Conservation (phyloP, 805 yeast genomes). For the Jamesozyma jinghongensis region DNA sequence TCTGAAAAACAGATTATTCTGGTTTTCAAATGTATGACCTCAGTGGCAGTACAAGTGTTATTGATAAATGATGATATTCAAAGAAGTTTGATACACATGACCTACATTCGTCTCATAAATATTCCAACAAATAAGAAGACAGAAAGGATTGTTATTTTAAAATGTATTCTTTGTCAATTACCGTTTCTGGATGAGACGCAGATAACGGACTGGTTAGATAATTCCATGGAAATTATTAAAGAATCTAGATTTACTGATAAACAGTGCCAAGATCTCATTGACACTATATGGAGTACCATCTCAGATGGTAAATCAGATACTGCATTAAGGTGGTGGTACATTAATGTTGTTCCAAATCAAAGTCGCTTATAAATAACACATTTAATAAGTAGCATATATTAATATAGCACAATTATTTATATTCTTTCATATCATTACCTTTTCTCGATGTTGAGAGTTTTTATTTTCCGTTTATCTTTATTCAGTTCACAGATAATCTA, state of each 20-base stretch:
- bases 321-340: slow-evolving; percentile 27
- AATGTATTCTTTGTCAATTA: slow-evolving; percentile 19
- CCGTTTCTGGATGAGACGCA: slow-evolving; percentile 10
- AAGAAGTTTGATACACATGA: slow-evolving; percentile 14
- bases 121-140: slow-evolving; percentile 3
- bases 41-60: slow-evolving; percentile 8
- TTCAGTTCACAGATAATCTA: not conserved
- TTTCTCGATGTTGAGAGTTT: too few species aligned
- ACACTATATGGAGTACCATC: slow-evolving; percentile 17
- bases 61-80: slow-evolving; percentile 12
- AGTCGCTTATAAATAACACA: slow-evolving; percentile 4
- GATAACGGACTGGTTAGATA: slow-evolving; percentile 20
- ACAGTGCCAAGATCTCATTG: slow-evolving; percentile 8
- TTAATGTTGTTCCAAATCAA: slow-evolving; percentile 5
- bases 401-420: too few species aligned
- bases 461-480: too few species aligned
- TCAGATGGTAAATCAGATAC: slow-evolving; percentile 11
- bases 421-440: too few species aligned
- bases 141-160: slow-evolving; percentile 10
- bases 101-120: slow-evolving; percentile 15
- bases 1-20: slow-evolving; percentile 16
- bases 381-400: not conserved
- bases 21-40: slow-evolving; percentile 13
- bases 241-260: slow-evolving; percentile 3
- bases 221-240: slow-evolving; percentile 13